Evolutionary conservation across 2,329 filamentous ascomycete genomes (phyloP).

Genomic region (Nemania diffusa): DNA sequence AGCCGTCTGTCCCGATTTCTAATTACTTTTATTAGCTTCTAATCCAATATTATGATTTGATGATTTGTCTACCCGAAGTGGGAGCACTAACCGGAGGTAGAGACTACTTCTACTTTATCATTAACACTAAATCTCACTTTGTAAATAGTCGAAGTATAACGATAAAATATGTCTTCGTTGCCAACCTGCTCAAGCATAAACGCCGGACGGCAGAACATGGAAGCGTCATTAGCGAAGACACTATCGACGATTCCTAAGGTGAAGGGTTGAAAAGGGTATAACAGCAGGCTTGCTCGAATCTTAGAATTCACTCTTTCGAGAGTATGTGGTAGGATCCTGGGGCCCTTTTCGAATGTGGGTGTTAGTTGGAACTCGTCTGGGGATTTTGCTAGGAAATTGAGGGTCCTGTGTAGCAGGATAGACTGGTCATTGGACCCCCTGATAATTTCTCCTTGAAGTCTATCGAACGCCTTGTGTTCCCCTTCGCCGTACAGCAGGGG

Average conservation of each 20-base stretch:
- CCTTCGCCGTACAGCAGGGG: slow-evolving; percentile 28
- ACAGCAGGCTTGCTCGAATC: background rate
- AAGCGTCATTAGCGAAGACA: slow-evolving; percentile 4
- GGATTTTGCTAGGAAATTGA: background rate
- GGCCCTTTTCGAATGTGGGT: background rate
- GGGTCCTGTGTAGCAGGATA: slow-evolving; percentile 14
- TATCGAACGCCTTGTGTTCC: slow-evolving; percentile 13
- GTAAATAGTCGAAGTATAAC: background rate
- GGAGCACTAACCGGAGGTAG: background rate
- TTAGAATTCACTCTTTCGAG: background rate
- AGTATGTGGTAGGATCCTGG: background rate
- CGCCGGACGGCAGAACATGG: background rate
- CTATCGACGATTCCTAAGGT: background rate
- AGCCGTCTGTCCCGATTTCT: background rate
- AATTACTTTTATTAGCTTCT: background rate
- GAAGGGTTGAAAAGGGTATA: background rate
- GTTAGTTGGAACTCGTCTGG: background rate
- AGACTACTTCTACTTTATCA: background rate
- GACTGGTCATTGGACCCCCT: slow-evolving; percentile 12
- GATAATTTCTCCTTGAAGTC: slow-evolving; percentile 28
- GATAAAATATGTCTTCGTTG: background rate
- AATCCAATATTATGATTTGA: background rate
- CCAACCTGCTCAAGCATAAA: background rate
- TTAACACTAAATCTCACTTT: background rate
- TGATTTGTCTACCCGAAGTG: background rate